phyloP scores from a whole-genome alignment of 352 stramenopile species.

The Phytopythium oedochilum region DNA sequence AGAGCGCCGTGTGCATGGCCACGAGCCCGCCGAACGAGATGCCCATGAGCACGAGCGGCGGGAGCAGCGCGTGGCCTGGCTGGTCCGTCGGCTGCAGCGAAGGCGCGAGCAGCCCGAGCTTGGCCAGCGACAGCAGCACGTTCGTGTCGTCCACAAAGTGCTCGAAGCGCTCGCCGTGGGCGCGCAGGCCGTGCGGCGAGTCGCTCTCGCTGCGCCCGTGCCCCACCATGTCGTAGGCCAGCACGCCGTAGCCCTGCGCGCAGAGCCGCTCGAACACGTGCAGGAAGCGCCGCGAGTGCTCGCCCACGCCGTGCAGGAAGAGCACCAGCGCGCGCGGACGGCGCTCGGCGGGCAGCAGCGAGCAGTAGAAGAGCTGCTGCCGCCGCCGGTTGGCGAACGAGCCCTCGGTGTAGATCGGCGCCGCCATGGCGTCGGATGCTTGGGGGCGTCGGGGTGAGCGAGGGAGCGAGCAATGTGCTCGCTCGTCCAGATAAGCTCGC shows the following conservation, averaged over 20 bases:
- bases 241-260: slow-evolving; percentile 35
- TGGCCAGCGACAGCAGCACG: slow-evolving; percentile 40
- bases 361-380: slow-evolving; percentile 55
- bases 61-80: slow-evolving; percentile 4
- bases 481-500: no score
- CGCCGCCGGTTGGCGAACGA: slow-evolving; percentile 37
- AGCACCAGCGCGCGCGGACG: slow-evolving; percentile 44
- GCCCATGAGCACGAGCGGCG: slow-evolving; percentile 50
- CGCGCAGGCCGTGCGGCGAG: slow-evolving; percentile 16
- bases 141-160: slow-evolving; percentile 75
- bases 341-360: slow-evolving; percentile 33
- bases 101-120: slow-evolving; percentile 18
- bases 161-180: slow-evolving; percentile 45
- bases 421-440: no score
- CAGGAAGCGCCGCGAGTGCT: slow-evolving; percentile 58
- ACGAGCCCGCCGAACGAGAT: slow-evolving; percentile 67
- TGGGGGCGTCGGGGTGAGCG: no score
- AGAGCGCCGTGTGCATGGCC: slow-evolving; percentile 52
- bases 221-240: slow-evolving; percentile 59
- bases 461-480: no score
- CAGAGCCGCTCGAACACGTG: slow-evolving; percentile 49
- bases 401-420: slow-evolving; percentile 25
- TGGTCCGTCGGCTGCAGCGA: no score
- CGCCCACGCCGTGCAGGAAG: slow-evolving; percentile 62
- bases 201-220: slow-evolving; percentile 58